These are phyloP conservation scores for Quercus lobata DNA, from an alignment of 331 rosid species.

Conservation along the genomic window DNA sequence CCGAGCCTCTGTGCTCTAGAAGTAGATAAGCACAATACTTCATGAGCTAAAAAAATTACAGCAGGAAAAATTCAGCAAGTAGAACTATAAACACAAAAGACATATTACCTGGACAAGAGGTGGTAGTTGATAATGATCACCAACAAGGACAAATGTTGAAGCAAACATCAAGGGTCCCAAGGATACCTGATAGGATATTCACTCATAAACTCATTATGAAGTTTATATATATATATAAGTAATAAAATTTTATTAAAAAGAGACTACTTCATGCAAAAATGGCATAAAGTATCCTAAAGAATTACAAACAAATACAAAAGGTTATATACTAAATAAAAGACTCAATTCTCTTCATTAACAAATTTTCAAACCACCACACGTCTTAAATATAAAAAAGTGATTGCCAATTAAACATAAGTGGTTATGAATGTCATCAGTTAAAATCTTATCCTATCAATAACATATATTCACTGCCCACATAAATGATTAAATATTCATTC, in stretches of 20 bases:
- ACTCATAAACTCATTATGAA: neutral
- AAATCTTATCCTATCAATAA: neutral
- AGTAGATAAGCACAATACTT: slow-evolving; percentile 10
- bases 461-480: neutral
- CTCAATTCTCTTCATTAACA: neutral
- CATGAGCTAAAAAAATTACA: neutral
- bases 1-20: slow-evolving; percentile 82
- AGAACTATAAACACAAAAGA: slow-evolving; percentile 2
- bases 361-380: neutral
- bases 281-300: too few species aligned
- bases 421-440: neutral
- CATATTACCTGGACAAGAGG: slow-evolving; percentile 76
- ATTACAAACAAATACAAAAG: too few species aligned
- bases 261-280: too few species aligned
- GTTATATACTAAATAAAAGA: too few species aligned
- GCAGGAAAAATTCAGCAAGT: neutral
- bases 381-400: neutral
- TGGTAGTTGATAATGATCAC: slow-evolving; percentile 96
- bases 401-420: neutral
- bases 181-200: slow-evolving; percentile 61
- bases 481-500: too few species aligned
- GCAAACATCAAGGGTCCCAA: slow-evolving; percentile 90
- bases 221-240: too few species aligned
- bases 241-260: too few species aligned
- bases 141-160: slow-evolving; percentile 87